Evolutionary conservation across 129 eudicot genomes (phyloP).

Genomic region (Logfia minima): DNA sequence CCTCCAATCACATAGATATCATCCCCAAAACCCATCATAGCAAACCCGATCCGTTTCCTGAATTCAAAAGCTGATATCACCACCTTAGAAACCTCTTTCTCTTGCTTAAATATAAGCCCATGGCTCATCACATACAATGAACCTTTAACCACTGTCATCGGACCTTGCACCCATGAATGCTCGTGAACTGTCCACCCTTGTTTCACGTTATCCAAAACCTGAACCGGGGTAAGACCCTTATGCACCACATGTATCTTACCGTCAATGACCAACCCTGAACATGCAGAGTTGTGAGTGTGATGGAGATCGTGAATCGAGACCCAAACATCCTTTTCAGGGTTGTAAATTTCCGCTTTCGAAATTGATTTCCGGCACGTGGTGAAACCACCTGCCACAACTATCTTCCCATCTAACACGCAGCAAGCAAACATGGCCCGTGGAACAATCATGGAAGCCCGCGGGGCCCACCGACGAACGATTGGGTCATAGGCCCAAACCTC

Average conservation of each 20-base stretch:
- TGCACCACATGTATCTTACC: constrained; percentile 84
- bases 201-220: constrained; percentile 54
- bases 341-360: constrained; percentile 72
- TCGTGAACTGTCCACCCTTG: constrained; percentile 79
- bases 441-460: constrained; percentile 72
- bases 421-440: constrained; percentile 98
- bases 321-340: constrained; percentile 82
- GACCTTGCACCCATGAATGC: constrained; percentile 80
- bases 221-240: constrained; percentile 83
- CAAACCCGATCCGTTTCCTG: constrained; percentile 65
- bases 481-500: constrained; percentile 96
- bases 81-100: constrained; percentile 45
- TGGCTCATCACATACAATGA: constrained; percentile 77
- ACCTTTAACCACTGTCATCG: constrained; percentile 72
- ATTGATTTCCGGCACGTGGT: constrained; percentile 85
- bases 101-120: constrained; percentile 69
- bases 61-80: constrained; percentile 72
- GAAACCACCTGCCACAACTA: constrained; percentile 95
- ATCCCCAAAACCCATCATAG: constrained; percentile 68
- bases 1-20: constrained; percentile 89
- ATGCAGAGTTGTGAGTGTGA: constrained; percentile 67
- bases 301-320: constrained; percentile 72
- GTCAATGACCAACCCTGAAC: constrained; percentile 70
- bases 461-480: constrained; percentile 58
- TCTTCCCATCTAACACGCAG: constrained; percentile 80